Percentiles rank a stretch among this genome's conserved stretches.
phyloP scores from a whole-genome alignment of 352 stramenopile species.

The Phytophthora lateralis region DNA sequence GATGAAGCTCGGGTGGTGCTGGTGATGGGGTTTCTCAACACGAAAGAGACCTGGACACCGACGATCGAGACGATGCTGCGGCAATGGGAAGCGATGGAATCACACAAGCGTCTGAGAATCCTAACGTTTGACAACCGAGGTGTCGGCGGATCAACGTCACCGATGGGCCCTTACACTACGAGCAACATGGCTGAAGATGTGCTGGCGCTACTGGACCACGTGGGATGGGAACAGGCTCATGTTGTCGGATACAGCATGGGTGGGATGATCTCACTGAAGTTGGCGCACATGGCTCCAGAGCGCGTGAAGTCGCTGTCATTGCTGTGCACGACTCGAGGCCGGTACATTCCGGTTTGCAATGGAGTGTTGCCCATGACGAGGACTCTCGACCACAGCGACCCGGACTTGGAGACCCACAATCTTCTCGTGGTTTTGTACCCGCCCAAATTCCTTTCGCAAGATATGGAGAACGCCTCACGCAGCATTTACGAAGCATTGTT shows the following conservation, averaged over 20 bases:
- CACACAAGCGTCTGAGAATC: constrained; percentile 29
- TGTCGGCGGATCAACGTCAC: constrained; percentile 42
- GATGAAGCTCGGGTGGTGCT: constrained; percentile 39
- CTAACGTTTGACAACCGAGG: constrained; percentile 56
- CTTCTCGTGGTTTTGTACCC: constrained; percentile 40
- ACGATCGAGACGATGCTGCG: constrained; percentile 42
- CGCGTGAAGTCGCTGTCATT: constrained; percentile 49
- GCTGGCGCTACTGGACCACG: constrained; percentile 46
- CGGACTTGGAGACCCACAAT: constrained; percentile 38
- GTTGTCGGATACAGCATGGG: constrained; percentile 55
- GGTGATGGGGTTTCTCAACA: constrained; percentile 50
- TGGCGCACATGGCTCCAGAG: constrained; percentile 34
- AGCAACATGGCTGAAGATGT: constrained; percentile 49
- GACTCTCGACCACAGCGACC: constrained; percentile 32
- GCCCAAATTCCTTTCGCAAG: constrained; percentile 34
- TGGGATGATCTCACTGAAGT: constrained; percentile 57
- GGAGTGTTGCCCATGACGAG: constrained; percentile 34
- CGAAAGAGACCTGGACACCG: constrained; percentile 49
- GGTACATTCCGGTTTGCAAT: constrained; percentile 39
- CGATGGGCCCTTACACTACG: constrained; percentile 45
- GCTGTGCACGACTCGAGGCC: constrained; percentile 44
- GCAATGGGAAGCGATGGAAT: constrained; percentile 27
- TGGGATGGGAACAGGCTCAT: constrained; percentile 44
- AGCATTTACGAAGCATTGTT: constrained; percentile 39
- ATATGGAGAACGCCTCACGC: constrained; percentile 31